phyloP scores from a whole-genome alignment of 225 moss, liverwort and hornwort genomes.

The Pleurozium schreberi region DNA sequence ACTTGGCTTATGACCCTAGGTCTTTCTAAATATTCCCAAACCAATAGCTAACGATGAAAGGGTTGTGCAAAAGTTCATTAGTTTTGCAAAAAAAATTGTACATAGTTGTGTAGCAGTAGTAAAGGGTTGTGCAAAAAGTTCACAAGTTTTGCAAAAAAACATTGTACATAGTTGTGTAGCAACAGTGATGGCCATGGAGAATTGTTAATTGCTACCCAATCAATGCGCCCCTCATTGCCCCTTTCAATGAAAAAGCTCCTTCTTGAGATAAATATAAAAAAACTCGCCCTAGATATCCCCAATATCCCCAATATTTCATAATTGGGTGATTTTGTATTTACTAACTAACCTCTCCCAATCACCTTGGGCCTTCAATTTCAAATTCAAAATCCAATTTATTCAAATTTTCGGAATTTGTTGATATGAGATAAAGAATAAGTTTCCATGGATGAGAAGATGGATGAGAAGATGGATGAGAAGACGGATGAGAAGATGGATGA shows the following conservation, averaged over 20 bases:
- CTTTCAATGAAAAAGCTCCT: fast-evolving
- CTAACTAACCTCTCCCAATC: not conserved
- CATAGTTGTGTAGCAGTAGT: not conserved
- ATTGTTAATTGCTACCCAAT: not conserved
- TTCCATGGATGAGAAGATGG: not conserved
- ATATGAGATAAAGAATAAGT: not conserved
- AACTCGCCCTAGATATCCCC: too few species aligned
- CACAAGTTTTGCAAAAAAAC: fast-evolving
- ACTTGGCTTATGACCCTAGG: not conserved
- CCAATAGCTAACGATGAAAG: fast-evolving
- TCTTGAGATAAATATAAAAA: fast-evolving
- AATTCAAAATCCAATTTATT: not conserved
- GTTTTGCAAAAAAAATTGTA: fast-evolving
- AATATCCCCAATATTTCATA: too few species aligned
- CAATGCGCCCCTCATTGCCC: not conserved
- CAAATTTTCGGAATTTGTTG: not conserved
- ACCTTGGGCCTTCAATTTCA: too few species aligned
- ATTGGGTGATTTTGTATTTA: not conserved
- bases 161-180: fast-evolving
- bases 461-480: not conserved
- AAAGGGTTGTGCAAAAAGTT: fast-evolving
- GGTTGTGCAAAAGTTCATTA: too few species aligned
- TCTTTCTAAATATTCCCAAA: not conserved
- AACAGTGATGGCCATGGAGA: too few species aligned
- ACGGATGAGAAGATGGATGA: not conserved